phyloP scores from a whole-genome alignment of 2,329 filamentous ascomycete species.

The Microdochium nivale region DNA sequence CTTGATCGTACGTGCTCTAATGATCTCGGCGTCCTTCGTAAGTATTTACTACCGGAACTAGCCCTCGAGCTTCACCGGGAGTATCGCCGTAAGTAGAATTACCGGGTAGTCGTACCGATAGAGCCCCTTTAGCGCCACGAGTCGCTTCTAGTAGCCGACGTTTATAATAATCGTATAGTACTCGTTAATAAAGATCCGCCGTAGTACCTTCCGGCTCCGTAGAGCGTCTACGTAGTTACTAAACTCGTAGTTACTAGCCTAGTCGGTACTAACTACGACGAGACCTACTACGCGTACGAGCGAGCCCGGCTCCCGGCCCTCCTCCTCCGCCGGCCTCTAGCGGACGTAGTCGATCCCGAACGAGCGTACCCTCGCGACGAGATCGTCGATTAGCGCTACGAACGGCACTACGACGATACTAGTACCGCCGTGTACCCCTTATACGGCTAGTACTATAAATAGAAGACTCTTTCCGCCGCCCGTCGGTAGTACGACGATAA shows the following conservation, averaged over 20 bases:
- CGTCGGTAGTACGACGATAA: not conserved
- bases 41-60: not conserved
- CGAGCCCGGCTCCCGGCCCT: not conserved
- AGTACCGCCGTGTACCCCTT: not conserved
- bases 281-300: not conserved
- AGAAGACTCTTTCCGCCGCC: constrained; percentile 1
- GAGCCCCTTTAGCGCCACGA: not conserved
- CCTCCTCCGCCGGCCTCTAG: not conserved
- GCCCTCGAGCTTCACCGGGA: constrained; percentile 1
- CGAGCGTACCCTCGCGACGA: not conserved
- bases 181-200: constrained; percentile 1
- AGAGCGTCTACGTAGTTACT: not conserved
- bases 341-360: not conserved
- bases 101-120: constrained; percentile 1
- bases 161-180: constrained; percentile 2
- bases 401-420: not conserved
- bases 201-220: not conserved
- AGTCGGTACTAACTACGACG: not conserved
- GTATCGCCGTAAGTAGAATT: constrained; percentile 1
- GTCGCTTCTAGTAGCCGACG: not conserved
- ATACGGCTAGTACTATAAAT: not conserved
- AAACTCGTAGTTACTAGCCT: not conserved
- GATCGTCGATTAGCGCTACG: not conserved
- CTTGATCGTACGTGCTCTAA: not conserved
- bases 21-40: not conserved